phyloP scores from a whole-genome alignment of 2,329 filamentous ascomycete species.

The Monilinia laxa region DNA sequence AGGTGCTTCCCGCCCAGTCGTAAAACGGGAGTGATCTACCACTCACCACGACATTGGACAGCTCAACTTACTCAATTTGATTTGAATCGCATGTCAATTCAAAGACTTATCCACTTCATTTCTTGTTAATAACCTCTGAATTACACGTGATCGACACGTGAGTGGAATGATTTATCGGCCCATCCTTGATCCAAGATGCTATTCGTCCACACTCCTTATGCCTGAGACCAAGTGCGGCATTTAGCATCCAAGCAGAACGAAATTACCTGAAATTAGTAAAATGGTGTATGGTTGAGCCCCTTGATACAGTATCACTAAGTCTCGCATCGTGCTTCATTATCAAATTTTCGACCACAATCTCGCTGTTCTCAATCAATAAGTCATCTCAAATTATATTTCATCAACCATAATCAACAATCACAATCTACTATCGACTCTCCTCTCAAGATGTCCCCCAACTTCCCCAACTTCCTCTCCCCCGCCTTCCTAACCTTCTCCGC shows the following conservation, averaged over 20 bases:
- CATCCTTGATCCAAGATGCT: neutral
- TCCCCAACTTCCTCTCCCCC: slow-evolving; percentile 30
- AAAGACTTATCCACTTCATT: slow-evolving; percentile 8
- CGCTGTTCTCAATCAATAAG: neutral
- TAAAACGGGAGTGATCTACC: slow-evolving; percentile 16
- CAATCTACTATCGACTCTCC: neutral
- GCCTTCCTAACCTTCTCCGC: slow-evolving; percentile 32
- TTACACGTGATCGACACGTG: slow-evolving; percentile 12
- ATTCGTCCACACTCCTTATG: neutral
- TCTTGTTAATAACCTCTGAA: no score
- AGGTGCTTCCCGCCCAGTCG: slow-evolving; percentile 9
- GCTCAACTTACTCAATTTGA: slow-evolving; percentile 1
- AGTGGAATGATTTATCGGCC: no score
- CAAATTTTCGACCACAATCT: neutral
- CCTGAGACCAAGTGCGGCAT: neutral
- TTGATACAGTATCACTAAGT: slow-evolving; percentile 1
- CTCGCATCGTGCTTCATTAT: neutral
- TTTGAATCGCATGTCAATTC: slow-evolving; percentile 5
- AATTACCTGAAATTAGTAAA: neutral
- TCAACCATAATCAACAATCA: neutral
- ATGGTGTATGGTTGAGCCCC: neutral
- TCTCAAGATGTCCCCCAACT: slow-evolving; percentile 11
- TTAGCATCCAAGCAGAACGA: neutral
- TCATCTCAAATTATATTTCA: neutral
- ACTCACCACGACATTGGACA: slow-evolving; percentile 11